These are phyloP conservation scores for Arachnopeziza araneosa DNA, from an alignment of 2,329 filamentous ascomycete genomes.

Conservation along the genomic window DNA sequence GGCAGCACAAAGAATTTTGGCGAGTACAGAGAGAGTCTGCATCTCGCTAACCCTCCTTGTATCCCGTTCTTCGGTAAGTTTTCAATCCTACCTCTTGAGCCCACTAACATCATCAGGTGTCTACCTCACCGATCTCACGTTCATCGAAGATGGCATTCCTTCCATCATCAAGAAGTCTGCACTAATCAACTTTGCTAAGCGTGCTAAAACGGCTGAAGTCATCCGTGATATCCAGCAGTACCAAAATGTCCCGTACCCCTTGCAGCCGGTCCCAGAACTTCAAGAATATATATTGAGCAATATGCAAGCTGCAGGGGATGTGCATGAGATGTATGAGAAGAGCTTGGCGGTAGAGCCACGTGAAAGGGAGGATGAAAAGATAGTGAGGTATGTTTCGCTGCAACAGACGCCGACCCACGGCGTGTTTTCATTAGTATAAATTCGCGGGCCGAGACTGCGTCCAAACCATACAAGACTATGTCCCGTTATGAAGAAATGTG, in stretches of 20 bases:
- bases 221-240: constrained; percentile 99
- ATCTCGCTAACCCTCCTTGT: constrained; percentile 90
- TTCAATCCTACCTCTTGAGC: background rate
- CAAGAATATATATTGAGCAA: constrained; percentile 97
- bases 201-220: constrained; percentile 94
- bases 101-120: constrained; percentile 55
- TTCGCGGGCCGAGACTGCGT: constrained; percentile 8
- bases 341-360: constrained; percentile 89
- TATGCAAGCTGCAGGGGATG: constrained; percentile 90
- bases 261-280: constrained; percentile 83
- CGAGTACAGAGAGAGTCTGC: constrained; percentile 89
- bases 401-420: constrained; percentile 15
- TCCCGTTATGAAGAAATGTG: constrained; percentile 16
- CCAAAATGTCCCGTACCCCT: constrained; percentile 91
- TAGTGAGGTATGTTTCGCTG: constrained; percentile 64
- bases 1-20: constrained; percentile 97
- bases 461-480: constrained; percentile 9
- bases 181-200: constrained; percentile 97
- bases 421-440: constrained; percentile 17
- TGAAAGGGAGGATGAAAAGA: constrained; percentile 98
- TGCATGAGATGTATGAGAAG: constrained; percentile 99
- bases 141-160: constrained; percentile 97
- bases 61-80: constrained; percentile 91
- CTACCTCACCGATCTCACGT: constrained; percentile 93
- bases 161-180: constrained; percentile 95